These are phyloP conservation scores for Astraeus odoratus DNA, from an alignment of 768 basidiomycete species.

Conservation along the genomic window DNA sequence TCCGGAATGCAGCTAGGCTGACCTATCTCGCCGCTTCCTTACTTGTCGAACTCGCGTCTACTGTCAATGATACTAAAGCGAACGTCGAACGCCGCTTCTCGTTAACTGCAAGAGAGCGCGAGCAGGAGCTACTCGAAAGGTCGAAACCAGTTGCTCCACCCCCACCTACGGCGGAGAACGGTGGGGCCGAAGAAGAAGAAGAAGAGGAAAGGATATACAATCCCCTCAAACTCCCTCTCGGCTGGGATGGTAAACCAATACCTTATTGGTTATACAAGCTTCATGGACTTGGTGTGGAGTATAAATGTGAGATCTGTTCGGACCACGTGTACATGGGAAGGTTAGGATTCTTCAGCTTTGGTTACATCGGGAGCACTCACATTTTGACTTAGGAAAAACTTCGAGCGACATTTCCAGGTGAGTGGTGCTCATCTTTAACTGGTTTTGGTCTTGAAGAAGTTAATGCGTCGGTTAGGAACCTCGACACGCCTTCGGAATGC, in stretches of 20 bases:
- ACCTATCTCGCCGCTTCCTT: conserved; percentile 67
- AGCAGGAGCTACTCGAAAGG: conserved; percentile 84
- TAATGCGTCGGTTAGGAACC: no score
- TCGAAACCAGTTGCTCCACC: conserved; percentile 43
- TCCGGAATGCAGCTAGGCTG: conserved; percentile 60
- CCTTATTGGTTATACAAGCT: conserved; percentile 98
- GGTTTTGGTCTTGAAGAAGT: no score
- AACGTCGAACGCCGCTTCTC: conserved; percentile 97
- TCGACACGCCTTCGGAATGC: conserved; percentile 96
- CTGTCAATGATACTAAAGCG: conserved; percentile 83
- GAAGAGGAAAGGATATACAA: conserved; percentile 98
- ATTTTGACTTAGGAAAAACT: conserved; percentile 67
- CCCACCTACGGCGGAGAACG: conserved; percentile 30
- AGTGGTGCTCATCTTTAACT: conserved; percentile 10
- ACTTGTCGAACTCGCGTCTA: conserved; percentile 53
- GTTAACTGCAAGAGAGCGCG: conserved; percentile 94
- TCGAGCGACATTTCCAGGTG: conserved; percentile 92
- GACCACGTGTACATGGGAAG: conserved; percentile 96
- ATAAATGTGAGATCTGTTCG: conserved; percentile 95
- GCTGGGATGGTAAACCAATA: conserved; percentile 99
- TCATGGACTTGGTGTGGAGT: conserved; percentile 97
- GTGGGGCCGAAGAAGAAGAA: conserved; percentile 63
- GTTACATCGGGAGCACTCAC: no score
- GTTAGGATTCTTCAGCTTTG: conserved; percentile 30
- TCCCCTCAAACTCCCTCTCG: conserved; percentile 91